Base-by-base conservation (phyloP, 2,329 filamentous ascomycete species). In the Nemania bipapillata region DNA sequence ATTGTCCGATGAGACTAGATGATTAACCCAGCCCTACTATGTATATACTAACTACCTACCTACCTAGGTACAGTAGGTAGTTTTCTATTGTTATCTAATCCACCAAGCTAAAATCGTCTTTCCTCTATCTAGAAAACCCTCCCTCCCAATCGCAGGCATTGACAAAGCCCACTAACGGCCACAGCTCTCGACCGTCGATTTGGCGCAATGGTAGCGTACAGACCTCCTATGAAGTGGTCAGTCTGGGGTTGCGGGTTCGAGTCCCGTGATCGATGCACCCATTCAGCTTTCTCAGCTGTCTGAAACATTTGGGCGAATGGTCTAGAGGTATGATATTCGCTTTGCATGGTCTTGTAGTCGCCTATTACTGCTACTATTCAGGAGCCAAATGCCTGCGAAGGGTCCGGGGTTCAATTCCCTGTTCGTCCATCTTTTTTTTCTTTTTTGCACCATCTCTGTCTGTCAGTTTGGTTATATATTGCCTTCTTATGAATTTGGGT, bases 401-500 rank as follows among this genome's bases (percentile, higher is more conserved):
- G 67, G 70, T 72, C 70, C 65, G 68, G 70, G 70, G 70, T 72
- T 70, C 69, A 71, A 72, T 53, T 72, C 70, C 70, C 67, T 58
- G 67, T 70, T 65, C 58, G 68, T 70, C 67, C 70, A 72, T 49
- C 30, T 12, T 42, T 55, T 52, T 40, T 50, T 15, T 15, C n/a
- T n/a, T n/a, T n/a, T n/a, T n/a, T n/a, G n/a, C n/a, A n/a, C n/a
- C n/a, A n/a, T n/a, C n/a, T n/a, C n/a, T n/a, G n/a, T n/a, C n/a
- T n/a, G n/a, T n/a, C n/a, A n/a, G n/a, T n/a, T n/a, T n/a, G n/a
- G n/a, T n/a, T n/a, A n/a, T n/a, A n/a, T n/a, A n/a, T n/a, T n/a
- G n/a, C n/a, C n/a, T n/a, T n/a, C n/a, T n/a, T n/a, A n/a, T n/a
- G n/a, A n/a, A n/a, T n/a, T n/a, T n/a, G n/a, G n/a, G n/a, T n/a